Evolutionary conservation across 2,329 filamentous ascomycete species (phyloP), one percentile per base, ranked within the genome.

Genomic region (Calonectria ilicicola): DNA sequence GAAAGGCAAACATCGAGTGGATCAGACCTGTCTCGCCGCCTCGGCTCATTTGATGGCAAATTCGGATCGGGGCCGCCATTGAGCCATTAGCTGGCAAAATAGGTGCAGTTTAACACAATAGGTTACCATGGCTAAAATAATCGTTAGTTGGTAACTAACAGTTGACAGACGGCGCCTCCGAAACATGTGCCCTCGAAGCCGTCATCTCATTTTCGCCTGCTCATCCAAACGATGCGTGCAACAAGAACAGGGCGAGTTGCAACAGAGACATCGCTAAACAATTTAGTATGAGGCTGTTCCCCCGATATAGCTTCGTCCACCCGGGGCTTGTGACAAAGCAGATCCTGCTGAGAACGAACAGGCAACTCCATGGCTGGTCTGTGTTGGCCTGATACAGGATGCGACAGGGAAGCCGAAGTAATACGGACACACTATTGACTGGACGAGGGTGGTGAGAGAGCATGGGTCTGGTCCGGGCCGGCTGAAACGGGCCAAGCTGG

Each of bases 1-100:
- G 67, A 74, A 75, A 69, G 63, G 66, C 53, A 78, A 77, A 63
- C 47, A 53, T 63, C 26, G n/a, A 68, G 77, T 79, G 77, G 77
- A 78, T 75, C 74, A 76, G 44, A 69, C 53, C n/a, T 69, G 64
- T 70, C 44, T 68, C 58, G 74, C 46, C 65, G 53, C 65, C 68
- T 67, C 70, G 53, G 38, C 26, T 58, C 47, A 64, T 69, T 46
- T 56, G 73, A 70, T 44, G 60, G 21, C 51, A 27, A 74, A 75
- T 58, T 67, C 51, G 65, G 69, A 32, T 56, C 21, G 69, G 44
- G 44, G 38, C 53, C 46, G 46, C 35, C 56, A 23, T 49, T 63
- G 32, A 23, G 62, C 53, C 32, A 63, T 44, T 47, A 21, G n/a
- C 53, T 29, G 23, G 19, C 27, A 26, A 56, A 42, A 27, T 42